Evolutionary conservation across 331 rosid genomes (phyloP).

Genomic region (Malus hybrid): DNA sequence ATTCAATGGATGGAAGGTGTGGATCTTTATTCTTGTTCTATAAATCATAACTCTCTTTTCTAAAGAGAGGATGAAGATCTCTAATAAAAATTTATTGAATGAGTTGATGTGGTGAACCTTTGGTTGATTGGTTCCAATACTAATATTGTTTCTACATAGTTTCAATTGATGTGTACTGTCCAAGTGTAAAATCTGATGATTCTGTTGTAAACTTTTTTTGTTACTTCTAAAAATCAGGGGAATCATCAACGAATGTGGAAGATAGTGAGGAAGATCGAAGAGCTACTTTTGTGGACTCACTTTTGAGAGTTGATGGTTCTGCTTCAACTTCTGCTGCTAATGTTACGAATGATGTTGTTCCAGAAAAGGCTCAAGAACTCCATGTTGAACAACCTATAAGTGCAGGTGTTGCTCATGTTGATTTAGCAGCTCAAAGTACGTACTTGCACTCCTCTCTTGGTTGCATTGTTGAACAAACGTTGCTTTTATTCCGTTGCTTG

Average conservation of each 20-base stretch:
- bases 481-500: not conserved
- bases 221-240: slow-evolving; percentile 20
- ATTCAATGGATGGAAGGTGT: slow-evolving; percentile 78
- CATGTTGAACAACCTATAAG: slow-evolving; percentile 24
- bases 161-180: not conserved
- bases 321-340: slow-evolving; percentile 35
- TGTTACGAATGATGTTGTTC: slow-evolving; percentile 17
- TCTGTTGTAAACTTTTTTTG: slow-evolving; percentile 1
- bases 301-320: slow-evolving; percentile 48
- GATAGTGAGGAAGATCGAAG: slow-evolving; percentile 72
- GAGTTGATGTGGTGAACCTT: not conserved
- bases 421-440: slow-evolving; percentile 45
- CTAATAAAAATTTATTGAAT: not conserved
- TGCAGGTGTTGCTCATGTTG: slow-evolving; percentile 27
- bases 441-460: slow-evolving; percentile 18
- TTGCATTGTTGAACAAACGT: not conserved
- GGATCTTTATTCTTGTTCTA: not conserved
- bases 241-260: slow-evolving; percentile 48
- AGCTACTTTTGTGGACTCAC: slow-evolving; percentile 76
- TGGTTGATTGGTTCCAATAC: not conserved
- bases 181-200: not conserved
- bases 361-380: slow-evolving; percentile 25
- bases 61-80: not conserved
- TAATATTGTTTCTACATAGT: not conserved
- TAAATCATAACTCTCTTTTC: not conserved